Conservation (phyloP, 2,329 filamentous ascomycete species). For the Fonsecaea multimorphosa region DNA sequence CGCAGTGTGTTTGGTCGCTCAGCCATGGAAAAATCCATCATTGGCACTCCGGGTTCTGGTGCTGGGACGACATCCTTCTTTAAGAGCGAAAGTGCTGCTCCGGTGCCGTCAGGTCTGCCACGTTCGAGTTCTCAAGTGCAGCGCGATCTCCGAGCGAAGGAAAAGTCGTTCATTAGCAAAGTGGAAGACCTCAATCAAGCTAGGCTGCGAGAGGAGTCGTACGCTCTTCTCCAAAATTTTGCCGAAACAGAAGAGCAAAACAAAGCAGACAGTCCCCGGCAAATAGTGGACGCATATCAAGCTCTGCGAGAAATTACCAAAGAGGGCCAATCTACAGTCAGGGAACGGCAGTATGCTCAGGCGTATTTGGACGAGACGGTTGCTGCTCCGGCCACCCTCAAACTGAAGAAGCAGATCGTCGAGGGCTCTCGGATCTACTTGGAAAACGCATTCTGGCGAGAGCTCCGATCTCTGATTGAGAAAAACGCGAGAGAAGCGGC, state of each 20-base stretch:
- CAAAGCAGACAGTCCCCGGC: constrained; percentile 72
- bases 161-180: constrained; percentile 78
- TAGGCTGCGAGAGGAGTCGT: constrained; percentile 69
- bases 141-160: constrained; percentile 80
- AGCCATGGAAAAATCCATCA: constrained; percentile 79
- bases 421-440: constrained; percentile 79
- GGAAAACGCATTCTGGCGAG: constrained; percentile 78
- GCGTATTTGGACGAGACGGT: constrained; percentile 78
- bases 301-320: constrained; percentile 79
- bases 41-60: constrained; percentile 73
- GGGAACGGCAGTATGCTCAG: constrained; percentile 75
- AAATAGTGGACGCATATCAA: constrained; percentile 81
- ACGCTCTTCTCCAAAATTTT: constrained; percentile 77
- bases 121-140: constrained; percentile 69
- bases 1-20: constrained; percentile 72
- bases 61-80: constrained; percentile 70
- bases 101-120: constrained; percentile 58
- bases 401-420: constrained; percentile 78
- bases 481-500: constrained; percentile 89
- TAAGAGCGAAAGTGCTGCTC: constrained; percentile 62
- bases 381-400: constrained; percentile 67
- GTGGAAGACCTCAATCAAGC: constrained; percentile 78
- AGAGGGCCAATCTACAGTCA: constrained; percentile 72
- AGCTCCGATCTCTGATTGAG: constrained; percentile 76
- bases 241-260: constrained; percentile 73